Evolutionary conservation across 345 rosid genomes (phyloP).

Genomic region (Bretschneidera sinensis): DNA sequence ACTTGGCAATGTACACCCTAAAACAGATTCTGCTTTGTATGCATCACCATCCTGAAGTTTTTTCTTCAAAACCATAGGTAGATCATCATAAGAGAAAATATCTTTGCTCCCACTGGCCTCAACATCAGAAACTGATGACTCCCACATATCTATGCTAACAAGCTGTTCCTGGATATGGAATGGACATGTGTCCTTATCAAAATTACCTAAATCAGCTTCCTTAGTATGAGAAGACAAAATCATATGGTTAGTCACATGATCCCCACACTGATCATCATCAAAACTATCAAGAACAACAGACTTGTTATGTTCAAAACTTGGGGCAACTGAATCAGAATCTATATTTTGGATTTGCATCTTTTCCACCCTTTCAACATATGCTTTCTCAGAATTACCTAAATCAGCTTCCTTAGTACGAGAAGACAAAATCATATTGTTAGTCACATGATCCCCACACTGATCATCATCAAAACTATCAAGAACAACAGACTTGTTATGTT

Average conservation of each 20-base stretch:
- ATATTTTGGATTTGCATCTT: constrained; percentile 16
- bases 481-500: constrained; percentile 25
- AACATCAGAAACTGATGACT: constrained; percentile 19
- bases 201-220: constrained; percentile 27
- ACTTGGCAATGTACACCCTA: constrained; percentile 20
- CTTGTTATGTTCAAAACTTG: constrained; percentile 27
- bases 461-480: constrained; percentile 51
- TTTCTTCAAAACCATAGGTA: constrained; percentile 14
- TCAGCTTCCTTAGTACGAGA: constrained; percentile 21
- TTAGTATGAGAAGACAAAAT: constrained; percentile 15
- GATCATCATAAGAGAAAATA: constrained; percentile 26
- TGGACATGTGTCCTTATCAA: constrained; percentile 14
- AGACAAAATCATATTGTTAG: constrained; percentile 18
- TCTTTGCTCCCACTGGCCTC: constrained; percentile 22
- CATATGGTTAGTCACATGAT: constrained; percentile 18
- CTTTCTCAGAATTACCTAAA: constrained; percentile 23
- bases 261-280: constrained; percentile 35
- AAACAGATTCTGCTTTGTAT: constrained; percentile 22
- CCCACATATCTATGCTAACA: constrained; percentile 7
- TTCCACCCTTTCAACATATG: constrained; percentile 20
- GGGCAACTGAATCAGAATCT: constrained; percentile 21
- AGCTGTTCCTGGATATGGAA: constrained; percentile 12
- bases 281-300: constrained; percentile 42
- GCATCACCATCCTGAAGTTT: constrained; percentile 23
- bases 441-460: constrained; percentile 20